A percentile compares a stretch with the other conserved stretches of the same genome.
Conservation (phyloP, 2,329 filamentous ascomycete species). For the Aspergillus sp. region DNA sequence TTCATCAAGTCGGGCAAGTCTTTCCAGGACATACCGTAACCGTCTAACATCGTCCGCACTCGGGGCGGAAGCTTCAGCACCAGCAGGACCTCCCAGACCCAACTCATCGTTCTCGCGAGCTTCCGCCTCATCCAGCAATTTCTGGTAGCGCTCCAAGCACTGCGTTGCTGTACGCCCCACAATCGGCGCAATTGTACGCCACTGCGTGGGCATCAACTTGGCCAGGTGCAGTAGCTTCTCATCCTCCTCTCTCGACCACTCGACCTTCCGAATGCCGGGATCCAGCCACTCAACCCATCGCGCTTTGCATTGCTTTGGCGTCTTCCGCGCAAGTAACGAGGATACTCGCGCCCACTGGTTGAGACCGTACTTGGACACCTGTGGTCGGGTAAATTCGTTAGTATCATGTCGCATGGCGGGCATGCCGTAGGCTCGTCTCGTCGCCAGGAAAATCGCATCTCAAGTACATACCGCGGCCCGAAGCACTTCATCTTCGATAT, state of each 20-base stretch:
- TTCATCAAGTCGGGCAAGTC: not conserved
- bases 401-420: constrained; percentile 10
- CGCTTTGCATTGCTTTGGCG: constrained; percentile 98
- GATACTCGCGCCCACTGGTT: constrained; percentile 99
- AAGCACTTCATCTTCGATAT: constrained; percentile 89
- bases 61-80: constrained; percentile 82
- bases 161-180: constrained; percentile 96
- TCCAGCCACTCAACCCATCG: constrained; percentile 99
- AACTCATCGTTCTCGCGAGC: constrained; percentile 78
- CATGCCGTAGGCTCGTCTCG: not conserved
- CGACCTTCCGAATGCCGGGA: constrained; percentile 95
- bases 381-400: constrained; percentile 5
- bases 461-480: constrained; percentile 67
- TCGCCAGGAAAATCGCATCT: not conserved
- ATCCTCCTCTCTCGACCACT: constrained; percentile 98
- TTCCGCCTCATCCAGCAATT: constrained; percentile 92
- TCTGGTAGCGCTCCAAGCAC: constrained; percentile 95
- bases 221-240: constrained; percentile 95
- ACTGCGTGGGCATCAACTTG: constrained; percentile 98
- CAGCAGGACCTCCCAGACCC: constrained; percentile 73
- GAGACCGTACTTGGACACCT: constrained; percentile 84
- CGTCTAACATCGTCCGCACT: constrained; percentile 89
- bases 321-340: constrained; percentile 93
- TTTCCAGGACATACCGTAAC: constrained; percentile 53
- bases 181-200: constrained; percentile 96